phyloP scores from a whole-genome alignment of 305 asterid species.

The Euphrasia arctica region DNA sequence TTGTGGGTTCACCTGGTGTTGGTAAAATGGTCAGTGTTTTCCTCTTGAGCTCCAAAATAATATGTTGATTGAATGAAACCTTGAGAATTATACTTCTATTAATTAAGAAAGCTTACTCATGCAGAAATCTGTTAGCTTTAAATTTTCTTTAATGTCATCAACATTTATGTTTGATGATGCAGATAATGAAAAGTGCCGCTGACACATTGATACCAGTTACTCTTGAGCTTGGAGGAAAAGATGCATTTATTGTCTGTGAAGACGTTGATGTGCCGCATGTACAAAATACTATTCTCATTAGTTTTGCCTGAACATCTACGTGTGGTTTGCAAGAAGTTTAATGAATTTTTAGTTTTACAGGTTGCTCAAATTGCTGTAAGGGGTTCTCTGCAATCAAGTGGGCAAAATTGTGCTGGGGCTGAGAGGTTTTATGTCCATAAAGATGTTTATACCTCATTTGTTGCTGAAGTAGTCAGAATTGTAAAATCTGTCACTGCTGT shows the following conservation, averaged over 20 bases:
- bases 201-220: conserved; percentile 88
- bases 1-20: conserved; percentile 97
- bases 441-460: conserved; percentile 70
- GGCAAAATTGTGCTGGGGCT: conserved; percentile 98
- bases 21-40: conserved; percentile 77
- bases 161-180: conserved; percentile 30
- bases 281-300: conserved; percentile 31
- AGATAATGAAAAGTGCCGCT: conserved; percentile 92
- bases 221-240: conserved; percentile 97
- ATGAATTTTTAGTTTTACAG: conserved; percentile 39
- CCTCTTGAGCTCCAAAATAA: conserved; percentile 20
- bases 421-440: conserved; percentile 97
- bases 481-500: conserved; percentile 94
- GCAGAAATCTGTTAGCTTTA: conserved; percentile 17
- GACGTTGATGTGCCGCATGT: conserved; percentile 89
- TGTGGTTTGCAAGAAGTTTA: conserved; percentile 23
- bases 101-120: conserved; percentile 5
- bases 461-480: conserved; percentile 89
- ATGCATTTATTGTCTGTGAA: conserved; percentile 94
- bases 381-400: conserved; percentile 94
- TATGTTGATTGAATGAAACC: background rate
- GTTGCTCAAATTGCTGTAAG: conserved; percentile 98
- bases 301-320: conserved; percentile 16
- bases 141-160: conserved; percentile 9
- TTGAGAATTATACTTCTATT: conserved; percentile 14